Conservation (phyloP, 2,329 filamentous ascomycete species). For the Penicillium polonicum region DNA sequence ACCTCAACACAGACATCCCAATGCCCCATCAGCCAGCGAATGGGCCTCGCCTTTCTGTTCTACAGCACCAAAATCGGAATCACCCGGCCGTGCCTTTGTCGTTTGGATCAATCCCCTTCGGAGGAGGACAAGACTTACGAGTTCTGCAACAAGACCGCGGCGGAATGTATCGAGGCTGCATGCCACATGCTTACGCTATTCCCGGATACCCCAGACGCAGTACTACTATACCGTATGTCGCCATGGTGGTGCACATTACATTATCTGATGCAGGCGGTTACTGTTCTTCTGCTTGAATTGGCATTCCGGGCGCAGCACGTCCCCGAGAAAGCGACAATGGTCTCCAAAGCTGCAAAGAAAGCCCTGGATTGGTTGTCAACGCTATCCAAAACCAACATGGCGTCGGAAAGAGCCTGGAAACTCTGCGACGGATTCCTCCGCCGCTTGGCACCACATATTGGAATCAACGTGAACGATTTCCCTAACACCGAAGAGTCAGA, state of each 20-base stretch:
- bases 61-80: conserved; percentile 46
- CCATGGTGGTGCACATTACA: conserved; percentile 49
- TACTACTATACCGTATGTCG: conserved; percentile 37
- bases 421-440: conserved; percentile 39
- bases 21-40: conserved; percentile 36
- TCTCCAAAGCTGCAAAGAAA: conserved; percentile 38
- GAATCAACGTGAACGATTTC: conserved; percentile 32
- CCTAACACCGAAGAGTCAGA: conserved; percentile 24
- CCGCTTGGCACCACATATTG: conserved; percentile 35
- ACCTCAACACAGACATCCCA: conserved; percentile 39
- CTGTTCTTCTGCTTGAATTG: conserved; percentile 46
- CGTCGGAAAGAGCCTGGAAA: conserved; percentile 35
- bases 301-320: conserved; percentile 45
- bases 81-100: conserved; percentile 46
- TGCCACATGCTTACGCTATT: conserved; percentile 43
- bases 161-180: conserved; percentile 45
- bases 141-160: conserved; percentile 40
- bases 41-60: conserved; percentile 44
- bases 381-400: conserved; percentile 32
- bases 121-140: conserved; percentile 35
- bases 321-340: conserved; percentile 40
- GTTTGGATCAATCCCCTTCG: conserved; percentile 35
- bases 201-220: conserved; percentile 40
- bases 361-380: conserved; percentile 36
- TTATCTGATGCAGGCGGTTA: conserved; percentile 46